Evolutionary conservation across 192 early-diverging fungal species (phyloP).

Genomic region (Entomortierella lignicola): DNA sequence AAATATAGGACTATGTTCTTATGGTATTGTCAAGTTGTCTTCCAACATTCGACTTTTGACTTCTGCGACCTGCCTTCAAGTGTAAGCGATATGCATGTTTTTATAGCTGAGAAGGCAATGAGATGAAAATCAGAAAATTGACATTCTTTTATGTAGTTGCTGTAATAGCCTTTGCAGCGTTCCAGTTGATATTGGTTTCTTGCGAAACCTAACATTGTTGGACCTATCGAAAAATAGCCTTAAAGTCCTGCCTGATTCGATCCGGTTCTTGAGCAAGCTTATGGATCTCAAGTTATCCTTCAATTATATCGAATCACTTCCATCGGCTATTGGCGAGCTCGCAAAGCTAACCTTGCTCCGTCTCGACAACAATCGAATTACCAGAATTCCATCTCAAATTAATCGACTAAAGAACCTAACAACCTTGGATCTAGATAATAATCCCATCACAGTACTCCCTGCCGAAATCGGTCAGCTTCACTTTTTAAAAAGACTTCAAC

Average conservation of each 20-base stretch:
- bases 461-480: slow-evolving; percentile 78
- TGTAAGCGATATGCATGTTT: slow-evolving; percentile 66
- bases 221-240: slow-evolving; percentile 76
- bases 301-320: slow-evolving; percentile 72
- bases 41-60: slow-evolving; percentile 77
- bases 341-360: slow-evolving; percentile 72
- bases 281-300: slow-evolving; percentile 69
- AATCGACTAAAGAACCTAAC: slow-evolving; percentile 67
- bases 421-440: slow-evolving; percentile 71
- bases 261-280: slow-evolving; percentile 73
- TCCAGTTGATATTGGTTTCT: slow-evolving; percentile 79
- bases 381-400: slow-evolving; percentile 70
- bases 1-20: slow-evolving; percentile 69
- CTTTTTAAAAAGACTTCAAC: slow-evolving; percentile 64
- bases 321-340: slow-evolving; percentile 67
- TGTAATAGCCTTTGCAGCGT: slow-evolving; percentile 77
- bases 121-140: background rate
- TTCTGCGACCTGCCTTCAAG: slow-evolving; percentile 69
- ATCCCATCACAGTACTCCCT: slow-evolving; percentile 73
- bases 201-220: slow-evolving; percentile 73
- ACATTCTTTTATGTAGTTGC: slow-evolving; percentile 62
- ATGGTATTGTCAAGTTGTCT: slow-evolving; percentile 68
- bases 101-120: slow-evolving; percentile 4
- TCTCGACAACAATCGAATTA: slow-evolving; percentile 70
- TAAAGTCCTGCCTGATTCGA: slow-evolving; percentile 71